Base-by-base conservation (phyloP, 495 filamentous ascomycete species). In the Eremomyces bilateralis region DNA sequence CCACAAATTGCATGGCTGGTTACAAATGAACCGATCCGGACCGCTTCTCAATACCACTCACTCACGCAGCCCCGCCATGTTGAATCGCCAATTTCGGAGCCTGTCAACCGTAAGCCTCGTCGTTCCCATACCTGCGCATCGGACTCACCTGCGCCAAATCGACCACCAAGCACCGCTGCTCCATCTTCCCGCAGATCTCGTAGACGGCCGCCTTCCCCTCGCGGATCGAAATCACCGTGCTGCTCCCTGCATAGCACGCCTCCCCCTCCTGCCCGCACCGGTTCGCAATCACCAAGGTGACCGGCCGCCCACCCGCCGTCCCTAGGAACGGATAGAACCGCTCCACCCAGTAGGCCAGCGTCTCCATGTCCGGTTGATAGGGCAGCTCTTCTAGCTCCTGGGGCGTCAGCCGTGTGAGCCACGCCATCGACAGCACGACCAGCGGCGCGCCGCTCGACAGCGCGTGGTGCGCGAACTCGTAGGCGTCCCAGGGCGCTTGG, bases 271-370 rank as follows among this genome's bases (percentile, higher is more conserved):
- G 57, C 1, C 83, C 83, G 31, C 65, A 62, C 33, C 85, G 64
- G 60, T 95, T 94, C 38, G 75, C 79, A 46, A 84, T 75, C 15
- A 92, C 71, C 10, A 91, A 63, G 33, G 90, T 67, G 24, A 80
- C 63, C 44, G 79, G 75, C 39, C 51, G 44, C 16, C 63, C 57
- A 29, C 63, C 59, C 27, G 56, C 49, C 34, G 47, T 46, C 28
- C 61, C 54, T 10, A 85, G 59, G 0, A 94, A 47, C 1, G 85
- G 84, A 46, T 71, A 65, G 27, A 94, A 60, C 29, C 85, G 61
- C 42, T 73, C 69, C n/a, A 90, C 56, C 88, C 88, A 97, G 54
- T 93, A 97, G 16, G 68, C 67, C 37, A 93, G 61, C 0, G 81
- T 90, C 35, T 80, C 69, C 48, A 78, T 53, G 40, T 93, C 82